Evolutionary conservation across 768 basidiomycete genomes (phyloP).

Genomic region (Mycena leptocephala): DNA sequence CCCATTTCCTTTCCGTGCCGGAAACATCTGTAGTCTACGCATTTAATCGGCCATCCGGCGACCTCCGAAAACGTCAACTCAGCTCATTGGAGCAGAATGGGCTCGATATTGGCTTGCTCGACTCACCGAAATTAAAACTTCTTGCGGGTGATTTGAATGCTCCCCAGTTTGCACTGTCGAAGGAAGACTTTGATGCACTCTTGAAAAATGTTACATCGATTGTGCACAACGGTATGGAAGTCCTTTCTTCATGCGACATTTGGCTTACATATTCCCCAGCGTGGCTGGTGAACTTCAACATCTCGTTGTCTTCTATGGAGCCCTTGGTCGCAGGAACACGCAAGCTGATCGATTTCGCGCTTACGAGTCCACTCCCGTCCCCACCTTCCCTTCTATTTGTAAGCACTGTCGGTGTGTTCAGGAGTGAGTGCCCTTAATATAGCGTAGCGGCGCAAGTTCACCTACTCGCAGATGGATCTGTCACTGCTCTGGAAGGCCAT

Average conservation of each 20-base stretch:
- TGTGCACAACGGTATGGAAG: slow-evolving; percentile 52
- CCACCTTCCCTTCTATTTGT: slow-evolving; percentile 51
- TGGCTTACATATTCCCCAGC: slow-evolving; percentile 34
- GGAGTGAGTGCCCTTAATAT: slow-evolving; percentile 38
- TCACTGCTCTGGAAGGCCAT: slow-evolving; percentile 41
- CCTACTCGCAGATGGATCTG: background rate
- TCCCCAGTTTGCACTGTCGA: slow-evolving; percentile 23
- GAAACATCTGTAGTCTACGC: slow-evolving; percentile 47
- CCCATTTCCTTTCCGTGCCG: slow-evolving; percentile 21
- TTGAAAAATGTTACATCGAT: slow-evolving; percentile 39
- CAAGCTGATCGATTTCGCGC: slow-evolving; percentile 50
- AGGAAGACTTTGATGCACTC: slow-evolving; percentile 35
- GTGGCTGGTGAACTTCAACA: slow-evolving; percentile 55
- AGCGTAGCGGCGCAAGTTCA: background rate
- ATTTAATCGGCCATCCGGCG: slow-evolving; percentile 40
- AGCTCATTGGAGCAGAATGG: slow-evolving; percentile 43
- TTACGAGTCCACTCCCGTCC: slow-evolving; percentile 39
- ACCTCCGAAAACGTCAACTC: slow-evolving; percentile 50
- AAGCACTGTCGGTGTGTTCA: slow-evolving; percentile 48
- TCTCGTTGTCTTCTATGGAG: slow-evolving; percentile 49
- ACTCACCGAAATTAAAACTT: slow-evolving; percentile 42
- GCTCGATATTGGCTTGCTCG: slow-evolving; percentile 37
- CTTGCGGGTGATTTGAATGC: slow-evolving; percentile 39
- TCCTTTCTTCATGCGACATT: background rate
- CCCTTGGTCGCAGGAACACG: slow-evolving; percentile 47